phyloP scores from a whole-genome alignment of 257 asterid species.

The Primulina eburnea region DNA sequence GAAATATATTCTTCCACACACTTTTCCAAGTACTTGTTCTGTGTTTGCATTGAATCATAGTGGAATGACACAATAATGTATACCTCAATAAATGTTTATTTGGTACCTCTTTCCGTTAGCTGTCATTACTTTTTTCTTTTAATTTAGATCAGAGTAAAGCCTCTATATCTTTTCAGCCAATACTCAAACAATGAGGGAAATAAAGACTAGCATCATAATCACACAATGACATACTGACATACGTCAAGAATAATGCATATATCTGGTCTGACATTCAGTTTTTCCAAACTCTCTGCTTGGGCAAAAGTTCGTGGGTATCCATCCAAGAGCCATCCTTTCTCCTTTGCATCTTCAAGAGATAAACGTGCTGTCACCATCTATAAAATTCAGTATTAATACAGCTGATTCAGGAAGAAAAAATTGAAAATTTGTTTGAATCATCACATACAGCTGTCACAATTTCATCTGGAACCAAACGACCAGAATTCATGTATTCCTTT shows the following conservation, averaged over 20 bases:
- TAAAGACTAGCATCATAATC: constrained; percentile 9
- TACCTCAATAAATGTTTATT: background rate
- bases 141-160: constrained; percentile 2
- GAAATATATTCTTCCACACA: no score
- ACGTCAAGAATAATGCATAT: constrained; percentile 78
- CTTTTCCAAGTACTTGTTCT: no score
- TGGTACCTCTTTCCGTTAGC: background rate
- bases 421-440: constrained; percentile 5
- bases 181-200: constrained; percentile 12
- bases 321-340: constrained; percentile 96
- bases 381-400: constrained; percentile 26
- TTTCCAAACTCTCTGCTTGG: constrained; percentile 88
- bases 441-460: constrained; percentile 78
- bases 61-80: background rate
- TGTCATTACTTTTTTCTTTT: background rate
- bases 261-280: constrained; percentile 73
- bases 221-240: constrained; percentile 52
- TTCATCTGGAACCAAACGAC: constrained; percentile 85
- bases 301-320: constrained; percentile 83
- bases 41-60: background rate
- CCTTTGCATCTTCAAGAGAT: constrained; percentile 72
- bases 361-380: constrained; percentile 87
- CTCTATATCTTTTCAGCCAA: constrained; percentile 10
- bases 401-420: constrained; percentile 21
- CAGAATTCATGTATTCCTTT: constrained; percentile 85